phyloP scores from a whole-genome alignment of 768 basidiomycete species.

The Cyclocybe aegerita region DNA sequence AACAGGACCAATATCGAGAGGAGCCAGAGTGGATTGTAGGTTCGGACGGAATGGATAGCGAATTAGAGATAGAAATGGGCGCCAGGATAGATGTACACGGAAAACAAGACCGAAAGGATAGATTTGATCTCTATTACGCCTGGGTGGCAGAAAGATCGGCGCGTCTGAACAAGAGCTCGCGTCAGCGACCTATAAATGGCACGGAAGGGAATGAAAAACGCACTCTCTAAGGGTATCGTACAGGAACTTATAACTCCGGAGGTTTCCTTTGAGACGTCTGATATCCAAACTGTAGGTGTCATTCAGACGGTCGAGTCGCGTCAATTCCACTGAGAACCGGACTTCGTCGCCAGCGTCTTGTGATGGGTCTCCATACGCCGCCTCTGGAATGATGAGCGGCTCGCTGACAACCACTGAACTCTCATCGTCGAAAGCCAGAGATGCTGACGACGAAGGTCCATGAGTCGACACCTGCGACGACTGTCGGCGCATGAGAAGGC shows the following conservation, averaged over 20 bases:
- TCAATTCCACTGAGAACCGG: conserved; percentile 93
- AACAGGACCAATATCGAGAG: conserved; percentile 1
- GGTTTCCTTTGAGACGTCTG: conserved; percentile 86
- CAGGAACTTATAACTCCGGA: conserved; percentile 90
- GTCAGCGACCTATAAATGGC: background rate
- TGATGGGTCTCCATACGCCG: conserved; percentile 75
- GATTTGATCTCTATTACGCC: conserved; percentile 12
- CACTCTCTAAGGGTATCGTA: conserved; percentile 87
- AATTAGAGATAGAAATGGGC: conserved; percentile 4
- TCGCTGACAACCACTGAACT: conserved; percentile 36
- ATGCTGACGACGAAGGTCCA: conserved; percentile 31
- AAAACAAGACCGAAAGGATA: conserved; percentile 6
- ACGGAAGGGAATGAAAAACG: conserved; percentile 29
- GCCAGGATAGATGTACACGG: conserved; percentile 9
- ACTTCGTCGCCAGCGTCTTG: conserved; percentile 95
- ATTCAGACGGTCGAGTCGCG: conserved; percentile 83
- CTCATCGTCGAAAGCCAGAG: conserved; percentile 49
- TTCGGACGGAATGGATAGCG: conserved; percentile 3
- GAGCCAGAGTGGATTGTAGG: background rate
- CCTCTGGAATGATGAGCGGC: conserved; percentile 38
- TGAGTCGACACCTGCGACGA: conserved; percentile 74
- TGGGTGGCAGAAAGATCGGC: conserved; percentile 37
- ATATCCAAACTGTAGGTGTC: conserved; percentile 93
- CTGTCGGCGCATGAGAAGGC: conserved; percentile 86
- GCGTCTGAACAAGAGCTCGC: conserved; percentile 31